Evolutionary conservation across 2,329 filamentous ascomycete genomes (phyloP).

Genomic region (Polychaeton citri): DNA sequence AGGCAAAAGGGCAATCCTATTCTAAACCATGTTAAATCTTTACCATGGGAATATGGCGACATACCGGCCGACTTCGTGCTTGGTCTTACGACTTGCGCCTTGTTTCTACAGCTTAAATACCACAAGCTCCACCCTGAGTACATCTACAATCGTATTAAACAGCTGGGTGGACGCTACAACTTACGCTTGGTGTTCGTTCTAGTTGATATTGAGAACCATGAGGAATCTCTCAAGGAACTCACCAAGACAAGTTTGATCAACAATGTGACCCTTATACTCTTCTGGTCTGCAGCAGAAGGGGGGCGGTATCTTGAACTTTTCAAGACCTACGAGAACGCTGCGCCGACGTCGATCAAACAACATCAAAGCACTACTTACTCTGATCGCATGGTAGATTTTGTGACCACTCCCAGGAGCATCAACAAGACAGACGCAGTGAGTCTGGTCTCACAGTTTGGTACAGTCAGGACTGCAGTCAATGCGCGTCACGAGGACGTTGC

Average conservation of each 20-base stretch:
- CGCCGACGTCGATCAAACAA: slow-evolving; percentile 67
- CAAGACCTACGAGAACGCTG: slow-evolving; percentile 86
- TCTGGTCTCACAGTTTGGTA: slow-evolving; percentile 84
- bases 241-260: slow-evolving; percentile 88
- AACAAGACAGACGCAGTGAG: slow-evolving; percentile 92
- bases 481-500: slow-evolving; percentile 75
- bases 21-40: slow-evolving; percentile 63
- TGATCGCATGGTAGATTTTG: slow-evolving; percentile 80
- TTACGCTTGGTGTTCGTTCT: slow-evolving; percentile 77
- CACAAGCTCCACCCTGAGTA: slow-evolving; percentile 96
- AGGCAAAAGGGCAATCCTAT: slow-evolving; percentile 94
- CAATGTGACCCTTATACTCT: slow-evolving; percentile 80
- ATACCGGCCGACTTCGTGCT: slow-evolving; percentile 91
- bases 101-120: slow-evolving; percentile 93
- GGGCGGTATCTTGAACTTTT: slow-evolving; percentile 89
- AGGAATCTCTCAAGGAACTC: slow-evolving; percentile 76
- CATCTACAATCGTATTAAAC: slow-evolving; percentile 83
- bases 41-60: slow-evolving; percentile 94
- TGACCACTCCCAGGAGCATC: slow-evolving; percentile 76
- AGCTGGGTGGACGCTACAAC: slow-evolving; percentile 72
- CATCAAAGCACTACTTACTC: slow-evolving; percentile 73
- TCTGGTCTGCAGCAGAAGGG: slow-evolving; percentile 89
- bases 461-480: slow-evolving; percentile 73
- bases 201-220: slow-evolving; percentile 91
- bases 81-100: slow-evolving; percentile 72